A percentile compares a stretch with the other conserved stretches of the same genome.
These are phyloP conservation scores for Galerina marginata DNA, from an alignment of 768 basidiomycete species.

Conservation along the genomic window DNA sequence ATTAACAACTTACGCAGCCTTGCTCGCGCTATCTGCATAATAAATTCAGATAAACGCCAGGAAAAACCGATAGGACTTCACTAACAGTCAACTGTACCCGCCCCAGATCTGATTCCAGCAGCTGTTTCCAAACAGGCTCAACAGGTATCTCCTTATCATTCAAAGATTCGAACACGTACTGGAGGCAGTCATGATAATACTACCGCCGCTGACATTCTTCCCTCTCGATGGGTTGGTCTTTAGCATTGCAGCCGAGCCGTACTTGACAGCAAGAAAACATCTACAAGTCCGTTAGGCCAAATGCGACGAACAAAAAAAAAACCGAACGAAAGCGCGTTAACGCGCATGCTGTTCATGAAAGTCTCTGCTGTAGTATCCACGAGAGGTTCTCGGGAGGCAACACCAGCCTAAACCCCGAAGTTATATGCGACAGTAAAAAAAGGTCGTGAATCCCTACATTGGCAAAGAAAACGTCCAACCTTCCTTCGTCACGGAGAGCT, in stretches of 20 bases:
- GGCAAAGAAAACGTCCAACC: conserved; percentile 93
- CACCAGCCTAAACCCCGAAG: conserved; percentile 61
- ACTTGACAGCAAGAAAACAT: conserved; percentile 88
- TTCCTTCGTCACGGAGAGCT: conserved; percentile 81
- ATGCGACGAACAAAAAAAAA: not conserved
- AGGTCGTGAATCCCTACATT: conserved; percentile 59
- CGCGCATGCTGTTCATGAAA: conserved; percentile 78
- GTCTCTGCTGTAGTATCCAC: conserved; percentile 61
- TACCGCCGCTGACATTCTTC: conserved; percentile 74
- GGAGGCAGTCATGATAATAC: conserved; percentile 89
- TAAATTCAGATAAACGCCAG: not conserved
- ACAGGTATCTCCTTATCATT: not conserved
- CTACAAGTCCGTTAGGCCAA: conserved; percentile 42
- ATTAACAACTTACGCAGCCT: conserved; percentile 75
- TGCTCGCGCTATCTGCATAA: conserved; percentile 82
- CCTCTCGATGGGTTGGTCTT: conserved; percentile 67
- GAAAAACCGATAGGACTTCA: not conserved
- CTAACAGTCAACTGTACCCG: conserved; percentile 83
- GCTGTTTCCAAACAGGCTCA: conserved; percentile 43
- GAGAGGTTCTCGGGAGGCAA: conserved; percentile 51
- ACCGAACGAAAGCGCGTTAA: conserved; percentile 70
- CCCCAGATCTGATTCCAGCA: conserved; percentile 84
- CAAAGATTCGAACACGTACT: conserved; percentile 46
- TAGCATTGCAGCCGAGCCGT: conserved; percentile 84
- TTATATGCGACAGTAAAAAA: not conserved